Evolutionary conservation across 805 yeast genomes (phyloP), one percentile per base, ranked within the genome.

Genomic region (Candida pseudoglaebosa): DNA sequence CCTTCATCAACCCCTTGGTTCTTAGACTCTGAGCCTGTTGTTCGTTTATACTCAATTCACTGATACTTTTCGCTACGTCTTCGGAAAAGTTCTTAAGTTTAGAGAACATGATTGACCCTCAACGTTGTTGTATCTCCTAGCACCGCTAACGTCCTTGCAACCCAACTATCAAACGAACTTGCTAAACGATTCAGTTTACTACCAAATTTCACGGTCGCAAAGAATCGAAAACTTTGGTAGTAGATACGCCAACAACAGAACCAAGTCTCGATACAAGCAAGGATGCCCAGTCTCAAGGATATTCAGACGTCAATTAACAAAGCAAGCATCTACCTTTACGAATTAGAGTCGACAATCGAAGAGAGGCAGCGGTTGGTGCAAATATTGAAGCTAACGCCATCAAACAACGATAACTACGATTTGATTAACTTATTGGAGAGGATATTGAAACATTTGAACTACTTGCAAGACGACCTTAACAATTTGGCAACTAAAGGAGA

Each of bases 41-140:
- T 39, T 50, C 53, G 14, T 41, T 53, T 29, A 34, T 40, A 24
- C 51, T 57, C 39, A 59, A 37, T 9, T 67, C 72, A 36, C 63
- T 67, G 47, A 68, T 51, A 32, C 65, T 59, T 49, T 67, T 68
- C 36, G 73, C 72, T 49, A 69, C 70, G 41, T 69, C 74, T 43
- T 68, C 74, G 4, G 73, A 65, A 33, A 68, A 62, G 45, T 60
- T 59, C 50, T 63, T 66, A 20, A 69, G 56, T 42, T 65, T 64
- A 39, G 62, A 62, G 57, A 69, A 67, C 74, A 68, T 68, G 14
- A 15, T 16, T 16, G 9, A 7, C 20, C 9, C 33, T n/a, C n/a
- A n/a, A n/a, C n/a, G n/a, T n/a, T n/a, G n/a, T n/a, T n/a, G n/a
- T n/a, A n/a, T n/a, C n/a, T n/a, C n/a, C n/a, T n/a, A n/a, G n/a